phyloP scores from a whole-genome alignment of 1,139 yeast species.

The Suhomyces anneliseae region DNA sequence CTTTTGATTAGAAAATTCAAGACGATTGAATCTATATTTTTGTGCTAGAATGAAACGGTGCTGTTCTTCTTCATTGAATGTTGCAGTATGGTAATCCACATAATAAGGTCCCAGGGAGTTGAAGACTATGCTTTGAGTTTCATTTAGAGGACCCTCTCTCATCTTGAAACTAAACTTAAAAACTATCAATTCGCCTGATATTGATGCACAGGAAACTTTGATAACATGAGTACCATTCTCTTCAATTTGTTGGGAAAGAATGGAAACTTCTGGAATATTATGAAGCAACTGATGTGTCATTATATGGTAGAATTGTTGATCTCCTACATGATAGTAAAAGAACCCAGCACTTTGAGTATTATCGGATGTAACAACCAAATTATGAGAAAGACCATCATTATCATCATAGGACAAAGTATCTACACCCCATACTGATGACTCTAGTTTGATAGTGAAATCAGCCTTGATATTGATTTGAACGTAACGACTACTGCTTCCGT shows the following conservation, averaged over 20 bases:
- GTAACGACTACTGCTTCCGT: conserved; percentile 1
- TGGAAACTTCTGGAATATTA: conserved; percentile 60
- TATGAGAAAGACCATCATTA: conserved; percentile 24
- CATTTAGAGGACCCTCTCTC: conserved; percentile 30
- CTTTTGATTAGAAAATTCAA: conserved; percentile 17
- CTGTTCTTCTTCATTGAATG: no score
- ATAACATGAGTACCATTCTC: conserved; percentile 20
- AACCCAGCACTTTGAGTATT: conserved; percentile 52
- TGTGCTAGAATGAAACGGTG: not conserved
- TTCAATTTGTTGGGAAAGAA: conserved; percentile 28
- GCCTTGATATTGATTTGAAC: conserved; percentile 28
- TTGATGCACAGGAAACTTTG: conserved; percentile 42
- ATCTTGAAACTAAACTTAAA: conserved; percentile 35
- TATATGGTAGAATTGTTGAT: conserved; percentile 31
- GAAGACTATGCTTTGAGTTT: conserved; percentile 19
- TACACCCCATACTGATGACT: conserved; percentile 66
- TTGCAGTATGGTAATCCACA: conserved; percentile 20
- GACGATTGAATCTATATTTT: conserved; percentile 21
- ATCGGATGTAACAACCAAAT: conserved; percentile 55
- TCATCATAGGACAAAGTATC: conserved; percentile 36
- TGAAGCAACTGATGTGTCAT: conserved; percentile 49
- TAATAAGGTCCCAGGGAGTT: conserved; percentile 20
- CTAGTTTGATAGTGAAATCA: conserved; percentile 36
- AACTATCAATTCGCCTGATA: conserved; percentile 48
- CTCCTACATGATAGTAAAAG: conserved; percentile 33